Percentiles rank a stretch among this genome's conserved stretches.
phyloP scores from a whole-genome alignment of 2,329 filamentous ascomycete genomes.

The Cytospora paraplurivora region DNA sequence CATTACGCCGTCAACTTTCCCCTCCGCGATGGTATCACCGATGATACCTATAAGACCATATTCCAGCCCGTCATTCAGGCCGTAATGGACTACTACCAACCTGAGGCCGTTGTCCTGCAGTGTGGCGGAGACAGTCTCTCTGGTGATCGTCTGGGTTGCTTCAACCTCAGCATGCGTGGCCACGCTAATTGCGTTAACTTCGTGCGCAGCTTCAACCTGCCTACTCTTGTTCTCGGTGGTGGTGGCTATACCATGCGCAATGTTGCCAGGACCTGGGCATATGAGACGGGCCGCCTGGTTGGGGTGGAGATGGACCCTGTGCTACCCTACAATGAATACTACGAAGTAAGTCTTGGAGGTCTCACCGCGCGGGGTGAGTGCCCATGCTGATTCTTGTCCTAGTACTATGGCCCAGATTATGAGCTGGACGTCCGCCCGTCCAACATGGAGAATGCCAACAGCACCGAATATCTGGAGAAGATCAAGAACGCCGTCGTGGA shows the following conservation, averaged over 20 bases:
- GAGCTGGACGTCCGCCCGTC: conserved; percentile 86
- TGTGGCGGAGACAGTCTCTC: conserved; percentile 95
- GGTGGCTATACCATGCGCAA: conserved; percentile 98
- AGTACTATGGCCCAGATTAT: conserved; percentile 92
- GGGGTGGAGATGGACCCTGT: conserved; percentile 78
- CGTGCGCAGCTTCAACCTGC: conserved; percentile 82
- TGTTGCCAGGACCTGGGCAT: conserved; percentile 94
- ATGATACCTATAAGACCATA: conserved; percentile 84
- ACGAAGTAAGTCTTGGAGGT: conserved; percentile 57
- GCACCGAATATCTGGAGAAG: conserved; percentile 76
- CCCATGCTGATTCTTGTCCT: conserved; percentile 35
- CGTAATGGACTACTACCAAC: conserved; percentile 85
- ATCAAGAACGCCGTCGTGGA: conserved; percentile 82
- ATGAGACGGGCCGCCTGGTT: conserved; percentile 89
- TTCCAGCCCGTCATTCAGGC: conserved; percentile 88
- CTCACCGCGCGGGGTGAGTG: not conserved
- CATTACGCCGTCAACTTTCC: conserved; percentile 92
- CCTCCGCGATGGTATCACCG: conserved; percentile 87
- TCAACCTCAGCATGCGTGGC: conserved; percentile 95
- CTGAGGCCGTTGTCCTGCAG: conserved; percentile 90
- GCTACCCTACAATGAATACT: conserved; percentile 97
- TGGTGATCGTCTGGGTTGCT: conserved; percentile 90
- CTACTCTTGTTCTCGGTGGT: conserved; percentile 89
- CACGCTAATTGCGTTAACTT: conserved; percentile 94
- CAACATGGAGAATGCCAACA: conserved; percentile 90